A percentile compares a stretch with the other conserved stretches of the same genome.
Conservation (phyloP, 345 rosid species). For the Pugionium cornutum region DNA sequence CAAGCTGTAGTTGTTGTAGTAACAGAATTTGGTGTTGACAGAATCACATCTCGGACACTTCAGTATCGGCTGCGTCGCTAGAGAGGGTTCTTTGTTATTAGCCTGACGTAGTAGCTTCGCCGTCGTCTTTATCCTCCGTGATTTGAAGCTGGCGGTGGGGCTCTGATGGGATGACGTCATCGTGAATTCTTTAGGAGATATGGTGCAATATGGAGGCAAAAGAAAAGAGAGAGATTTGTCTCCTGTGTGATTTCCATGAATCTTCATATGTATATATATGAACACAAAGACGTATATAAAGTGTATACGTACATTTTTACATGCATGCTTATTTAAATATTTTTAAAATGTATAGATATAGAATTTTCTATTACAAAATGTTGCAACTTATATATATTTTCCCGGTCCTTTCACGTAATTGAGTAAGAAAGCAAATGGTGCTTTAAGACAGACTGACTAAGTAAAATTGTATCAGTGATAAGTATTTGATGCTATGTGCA, state of each 20-base stretch:
- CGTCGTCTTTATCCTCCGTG: conserved; percentile 29
- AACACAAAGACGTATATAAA: not conserved
- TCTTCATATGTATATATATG: conserved; percentile 20
- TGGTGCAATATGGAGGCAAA: conserved; percentile 1
- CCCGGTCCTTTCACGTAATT: not conserved
- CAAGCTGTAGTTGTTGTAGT: conserved; percentile 94
- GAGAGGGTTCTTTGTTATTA: conserved; percentile 34
- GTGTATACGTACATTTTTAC: conserved; percentile 4
- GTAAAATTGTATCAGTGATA: too few species aligned
- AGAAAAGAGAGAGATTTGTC: conserved; percentile 12
- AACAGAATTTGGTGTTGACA: conserved; percentile 82
- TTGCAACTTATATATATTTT: not conserved
- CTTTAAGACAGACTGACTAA: too few species aligned
- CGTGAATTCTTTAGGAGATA: conserved; percentile 19
- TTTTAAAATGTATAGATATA: too few species aligned
- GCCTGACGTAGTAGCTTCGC: conserved; percentile 38
- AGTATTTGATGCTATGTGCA: too few species aligned
- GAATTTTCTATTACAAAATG: not conserved
- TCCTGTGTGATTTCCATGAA: conserved; percentile 26
- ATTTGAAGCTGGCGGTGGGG: conserved; percentile 38
- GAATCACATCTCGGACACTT: conserved; percentile 91
- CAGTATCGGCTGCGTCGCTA: conserved; percentile 41
- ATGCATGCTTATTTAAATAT: not conserved
- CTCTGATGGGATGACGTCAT: conserved; percentile 38
- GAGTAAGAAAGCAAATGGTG: too few species aligned